Conservation (phyloP, 345 rosid species). For the Salix koriyanagi region DNA sequence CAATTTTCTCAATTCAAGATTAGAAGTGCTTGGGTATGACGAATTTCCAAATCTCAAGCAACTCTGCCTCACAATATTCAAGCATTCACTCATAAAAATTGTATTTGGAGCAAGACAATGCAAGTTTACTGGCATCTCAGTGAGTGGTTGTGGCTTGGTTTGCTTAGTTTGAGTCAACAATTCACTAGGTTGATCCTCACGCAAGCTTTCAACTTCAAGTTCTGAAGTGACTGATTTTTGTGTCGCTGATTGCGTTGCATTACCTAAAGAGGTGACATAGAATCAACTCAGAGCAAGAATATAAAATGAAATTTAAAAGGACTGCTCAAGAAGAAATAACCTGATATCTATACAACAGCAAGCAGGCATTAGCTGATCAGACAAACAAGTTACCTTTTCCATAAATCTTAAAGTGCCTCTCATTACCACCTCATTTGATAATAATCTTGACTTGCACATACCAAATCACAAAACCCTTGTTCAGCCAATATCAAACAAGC, state of each 20-base stretch:
- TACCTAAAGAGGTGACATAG: not conserved
- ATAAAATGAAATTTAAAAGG: not conserved
- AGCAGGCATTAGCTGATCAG: not conserved
- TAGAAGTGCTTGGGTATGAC: not conserved
- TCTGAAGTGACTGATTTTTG: slow-evolving; percentile 1
- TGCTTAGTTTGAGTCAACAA: not conserved
- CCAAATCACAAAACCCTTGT: not conserved
- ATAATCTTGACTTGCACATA: not conserved
- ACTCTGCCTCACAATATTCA: slow-evolving; percentile 2
- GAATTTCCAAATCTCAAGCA: slow-evolving; percentile 4
- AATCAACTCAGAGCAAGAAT: not conserved
- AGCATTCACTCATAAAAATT: not conserved
- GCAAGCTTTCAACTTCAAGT: not conserved
- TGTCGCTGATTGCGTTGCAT: not conserved
- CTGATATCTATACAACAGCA: not conserved
- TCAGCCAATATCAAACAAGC: not conserved
- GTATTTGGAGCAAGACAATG: slow-evolving; percentile 5
- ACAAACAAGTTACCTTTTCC: too few relatives aligned
- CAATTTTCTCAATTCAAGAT: not conserved
- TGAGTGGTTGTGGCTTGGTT: not conserved
- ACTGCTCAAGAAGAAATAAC: not conserved
- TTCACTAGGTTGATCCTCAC: not conserved
- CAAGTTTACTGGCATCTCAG: slow-evolving; percentile 1
- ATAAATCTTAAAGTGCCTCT: not conserved
- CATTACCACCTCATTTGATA: not conserved